These are phyloP conservation scores for Trametes elegans DNA, from an alignment of 768 basidiomycete species.

Conservation along the genomic window DNA sequence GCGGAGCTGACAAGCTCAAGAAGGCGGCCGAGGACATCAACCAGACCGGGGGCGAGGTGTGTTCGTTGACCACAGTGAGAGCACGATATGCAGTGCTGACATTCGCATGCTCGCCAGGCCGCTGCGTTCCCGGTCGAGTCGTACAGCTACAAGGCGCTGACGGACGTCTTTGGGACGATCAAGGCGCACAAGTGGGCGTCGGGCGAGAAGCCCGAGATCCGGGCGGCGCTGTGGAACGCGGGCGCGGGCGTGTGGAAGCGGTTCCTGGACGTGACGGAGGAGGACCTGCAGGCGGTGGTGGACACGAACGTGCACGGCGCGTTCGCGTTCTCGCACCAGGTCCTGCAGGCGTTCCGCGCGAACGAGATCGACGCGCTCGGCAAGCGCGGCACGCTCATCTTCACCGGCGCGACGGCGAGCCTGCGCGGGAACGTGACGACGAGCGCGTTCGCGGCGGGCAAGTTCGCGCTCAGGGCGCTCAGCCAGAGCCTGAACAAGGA, in stretches of 20 bases:
- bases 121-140: slow-evolving; percentile 36
- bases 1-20: slow-evolving; percentile 33
- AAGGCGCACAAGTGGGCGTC: slow-evolving; percentile 30
- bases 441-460: slow-evolving; percentile 40
- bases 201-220: slow-evolving; percentile 30
- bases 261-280: slow-evolving; percentile 40
- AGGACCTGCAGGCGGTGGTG: slow-evolving; percentile 30
- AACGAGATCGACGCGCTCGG: slow-evolving; percentile 32
- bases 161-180: slow-evolving; percentile 34
- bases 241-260: slow-evolving; percentile 36
- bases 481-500: slow-evolving; percentile 44
- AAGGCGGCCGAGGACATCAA: slow-evolving; percentile 35
- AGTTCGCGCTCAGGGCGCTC: slow-evolving; percentile 40
- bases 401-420: slow-evolving; percentile 45
- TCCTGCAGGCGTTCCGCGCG: slow-evolving; percentile 33
- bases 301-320: slow-evolving; percentile 37
- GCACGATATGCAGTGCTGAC: neutral
- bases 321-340: slow-evolving; percentile 39
- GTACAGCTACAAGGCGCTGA: slow-evolving; percentile 34
- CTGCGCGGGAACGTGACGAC: slow-evolving; percentile 39
- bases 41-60: slow-evolving; percentile 36
- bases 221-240: slow-evolving; percentile 41
- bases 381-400: slow-evolving; percentile 40
- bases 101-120: slow-evolving; percentile 27
- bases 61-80: neutral